Evolutionary conservation across 2,329 filamentous ascomycete genomes (phyloP), one percentile per base, ranked within the genome.

Genomic region (Pestalotiopsis sp.): DNA sequence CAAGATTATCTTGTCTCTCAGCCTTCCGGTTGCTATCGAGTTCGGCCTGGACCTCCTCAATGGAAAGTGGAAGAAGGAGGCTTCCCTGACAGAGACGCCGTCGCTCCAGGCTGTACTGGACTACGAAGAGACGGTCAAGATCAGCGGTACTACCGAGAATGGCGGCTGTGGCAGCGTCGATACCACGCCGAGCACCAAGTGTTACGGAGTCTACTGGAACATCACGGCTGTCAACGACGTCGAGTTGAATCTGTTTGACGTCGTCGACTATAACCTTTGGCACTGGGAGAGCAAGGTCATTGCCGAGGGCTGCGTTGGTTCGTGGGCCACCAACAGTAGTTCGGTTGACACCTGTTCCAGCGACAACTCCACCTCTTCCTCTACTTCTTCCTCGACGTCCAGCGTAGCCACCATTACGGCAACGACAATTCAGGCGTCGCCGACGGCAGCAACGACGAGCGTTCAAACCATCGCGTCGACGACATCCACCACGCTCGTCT

Each of bases 191-290:
- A 31, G 23, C 14, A 62, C 59, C 4, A 62, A 62, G 13, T 41
- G 59, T 9, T 62, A 38, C n/a, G 59, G 59, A 11, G 59, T 62
- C 20, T 62, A 62, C 31, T 62, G 59, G 59, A 62, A 62, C 31
- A 62, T 62, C 17, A 38, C 59, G 13, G 59, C 59, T 4, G 59
- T 62, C 36, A 62, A 62, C 20, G 59, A 62, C 31, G 59, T 62
- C 11, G 59, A 62, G 59, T n/a, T 62, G n/a, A 23, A 36, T 11
- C 59, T 62, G 13, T 62, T 62, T 13, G 59, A 41, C n/a, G 27
- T 38, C 5, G 59, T 41, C 27, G n/a, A 38, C 59, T 62, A 62
- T 36, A 62, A 62, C 31, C 59, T 62, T 11, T 38, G 14, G 17
- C 59, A 62, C 11, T 62, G 36, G 27, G 59, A 62, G 59, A 62